Evolutionary conservation across 371 early-diverging fungal genomes (phyloP), one percentile per base, ranked within the genome.

Genomic region (Phascolomyces articulosus): DNA sequence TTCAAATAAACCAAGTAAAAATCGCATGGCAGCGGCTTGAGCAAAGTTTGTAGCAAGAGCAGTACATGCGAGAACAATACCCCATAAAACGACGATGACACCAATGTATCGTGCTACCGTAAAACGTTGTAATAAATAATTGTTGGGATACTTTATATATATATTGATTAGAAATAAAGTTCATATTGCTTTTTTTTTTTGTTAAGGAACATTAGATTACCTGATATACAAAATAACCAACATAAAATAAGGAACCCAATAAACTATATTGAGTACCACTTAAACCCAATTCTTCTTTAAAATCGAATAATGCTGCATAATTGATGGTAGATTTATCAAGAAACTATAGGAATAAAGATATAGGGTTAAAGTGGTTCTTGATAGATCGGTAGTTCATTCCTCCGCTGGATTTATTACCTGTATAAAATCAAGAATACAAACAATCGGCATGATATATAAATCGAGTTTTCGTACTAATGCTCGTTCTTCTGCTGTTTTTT

Each of bases 241-340:
- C 24, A 49, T 80, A 80, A 57, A 79, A 79, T 18, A 79, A 65
- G 0, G 77, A 77, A 4, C 70, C 71, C 4, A 79, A 51, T 4
- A 77, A 54, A 60, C 71, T 74, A 58, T 69, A 79, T 16, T 79
- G 62, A 31, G 26, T 67, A 4, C 75, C 77, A 0, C 48, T 23
- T 20, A 79, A 49, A 2, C 62, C 23, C 6, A 74, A 51, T 51
- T 79, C 80, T 54, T 65, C 26, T 44, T 74, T 70, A 20, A 79
- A 69, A 28, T 40, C 60, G 18, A 79, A 64, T 1, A 68, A 59
- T 47, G 69, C 69, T 2, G 75, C 77, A 54, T 79, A 79, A 40
- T 68, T 74, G 63, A 79, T 72, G 3, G 75, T 70, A 38, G 80
- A 71, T 70, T 79, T 79, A 66, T 79, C 80, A 28, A 79, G 41